Evolutionary conservation across 2,329 filamentous ascomycete species (phyloP).

Genomic region (Didymella keratinophila): DNA sequence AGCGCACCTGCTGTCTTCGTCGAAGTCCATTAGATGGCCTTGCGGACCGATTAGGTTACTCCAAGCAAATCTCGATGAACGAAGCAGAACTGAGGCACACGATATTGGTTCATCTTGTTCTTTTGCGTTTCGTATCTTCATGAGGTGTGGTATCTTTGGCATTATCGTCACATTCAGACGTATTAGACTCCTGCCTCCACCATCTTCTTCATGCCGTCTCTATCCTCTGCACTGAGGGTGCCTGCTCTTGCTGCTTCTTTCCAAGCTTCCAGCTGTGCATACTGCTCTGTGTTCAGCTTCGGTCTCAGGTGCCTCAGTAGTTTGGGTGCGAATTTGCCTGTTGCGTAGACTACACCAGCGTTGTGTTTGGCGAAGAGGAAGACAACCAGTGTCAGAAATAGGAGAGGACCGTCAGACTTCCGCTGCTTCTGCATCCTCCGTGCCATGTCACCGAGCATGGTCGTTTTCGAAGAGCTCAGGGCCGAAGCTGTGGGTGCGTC

Average conservation of each 20-base stretch:
- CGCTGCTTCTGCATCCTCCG: conserved; percentile 47
- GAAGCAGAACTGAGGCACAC: background rate
- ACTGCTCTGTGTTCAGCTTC: conserved; percentile 30
- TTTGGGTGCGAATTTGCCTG: conserved; percentile 53
- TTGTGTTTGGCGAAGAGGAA: conserved; percentile 42
- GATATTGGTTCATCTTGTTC: background rate
- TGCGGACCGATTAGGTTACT: background rate
- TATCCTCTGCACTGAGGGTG: conserved; percentile 42
- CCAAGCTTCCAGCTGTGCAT: conserved; percentile 45
- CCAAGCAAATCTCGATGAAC: background rate
- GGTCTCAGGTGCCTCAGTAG: conserved; percentile 48
- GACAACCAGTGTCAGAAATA: conserved; percentile 50
- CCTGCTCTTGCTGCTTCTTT: conserved; percentile 50
- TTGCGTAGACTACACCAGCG: conserved; percentile 50
- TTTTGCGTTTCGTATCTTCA: background rate
- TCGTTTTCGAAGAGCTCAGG: conserved; percentile 33
- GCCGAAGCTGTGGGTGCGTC: conserved; percentile 7
- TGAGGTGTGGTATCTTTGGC: background rate
- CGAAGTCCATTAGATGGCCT: conserved; percentile 13
- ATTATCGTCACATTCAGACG: background rate
- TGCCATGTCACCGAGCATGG: conserved; percentile 43
- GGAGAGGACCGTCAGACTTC: conserved; percentile 43
- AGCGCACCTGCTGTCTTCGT: conserved; percentile 11
- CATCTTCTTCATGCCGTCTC: conserved; percentile 44
- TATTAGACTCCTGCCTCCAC: conserved; percentile 25